Percentiles rank a stretch among this genome's conserved stretches.
Evolutionary conservation across 192 early-diverging fungal genomes (phyloP).

Genomic region (Dissophora ornata): DNA sequence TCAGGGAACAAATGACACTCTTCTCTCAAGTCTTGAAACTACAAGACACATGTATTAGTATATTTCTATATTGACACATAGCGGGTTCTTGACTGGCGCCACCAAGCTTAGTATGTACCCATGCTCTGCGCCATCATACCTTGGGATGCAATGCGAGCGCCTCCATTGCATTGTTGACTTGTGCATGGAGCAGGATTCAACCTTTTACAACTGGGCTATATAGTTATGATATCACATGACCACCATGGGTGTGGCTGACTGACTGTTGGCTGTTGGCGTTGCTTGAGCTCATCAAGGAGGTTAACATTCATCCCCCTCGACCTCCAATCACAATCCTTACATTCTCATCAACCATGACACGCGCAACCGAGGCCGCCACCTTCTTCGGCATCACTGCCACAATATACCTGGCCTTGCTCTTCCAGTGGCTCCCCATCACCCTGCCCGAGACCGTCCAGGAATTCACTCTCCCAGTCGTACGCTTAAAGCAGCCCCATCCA

Average conservation of each 20-base stretch:
- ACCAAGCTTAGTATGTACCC: too few species aligned
- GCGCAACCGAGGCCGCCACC: constrained; percentile 63
- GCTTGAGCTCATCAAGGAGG: not conserved
- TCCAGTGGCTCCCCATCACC: constrained; percentile 58
- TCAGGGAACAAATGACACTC: constrained; percentile 31
- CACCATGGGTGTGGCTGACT: too few species aligned
- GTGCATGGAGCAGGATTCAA: not conserved
- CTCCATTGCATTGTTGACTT: constrained; percentile 9
- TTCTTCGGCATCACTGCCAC: constrained; percentile 54
- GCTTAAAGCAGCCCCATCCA: not conserved
- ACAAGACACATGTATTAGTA: not conserved
- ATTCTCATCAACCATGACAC: constrained; percentile 57
- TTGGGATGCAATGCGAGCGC: constrained; percentile 26
- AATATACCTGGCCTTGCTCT: constrained; percentile 57
- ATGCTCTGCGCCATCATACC: too few species aligned
- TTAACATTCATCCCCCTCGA: too few species aligned
- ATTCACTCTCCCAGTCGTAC: constrained; percentile 65
- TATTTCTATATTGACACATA: too few species aligned
- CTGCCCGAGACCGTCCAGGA: constrained; percentile 60
- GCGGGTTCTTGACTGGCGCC: too few species aligned
- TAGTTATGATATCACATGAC: too few species aligned
- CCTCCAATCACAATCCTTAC: too few species aligned
- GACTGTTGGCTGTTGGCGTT: too few species aligned
- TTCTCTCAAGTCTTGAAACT: constrained; percentile 31
- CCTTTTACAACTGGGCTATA: too few species aligned